Conservation (phyloP, 169 alveolate genomes). For the Plasmodium gonderi region DNA sequence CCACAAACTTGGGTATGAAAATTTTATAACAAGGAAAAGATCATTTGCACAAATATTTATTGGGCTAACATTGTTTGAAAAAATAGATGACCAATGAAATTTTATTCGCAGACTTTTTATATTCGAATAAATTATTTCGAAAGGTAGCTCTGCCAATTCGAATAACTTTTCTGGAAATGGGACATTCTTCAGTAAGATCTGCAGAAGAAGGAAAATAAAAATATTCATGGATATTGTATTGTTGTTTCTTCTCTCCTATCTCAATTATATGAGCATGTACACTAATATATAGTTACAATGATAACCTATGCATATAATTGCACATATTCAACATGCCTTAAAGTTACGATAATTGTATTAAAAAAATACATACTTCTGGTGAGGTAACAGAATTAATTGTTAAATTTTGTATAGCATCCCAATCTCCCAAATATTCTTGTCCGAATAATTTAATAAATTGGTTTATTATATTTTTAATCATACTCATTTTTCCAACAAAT, state of each 20-base stretch:
- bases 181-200: conserved; percentile 81
- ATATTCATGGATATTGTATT: no score
- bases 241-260: no score
- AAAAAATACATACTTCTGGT: conserved; percentile 76
- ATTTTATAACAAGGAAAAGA: conserved; percentile 77
- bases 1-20: conserved; percentile 82
- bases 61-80: conserved; percentile 74
- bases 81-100: conserved; percentile 82
- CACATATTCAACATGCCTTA: not conserved
- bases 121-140: conserved; percentile 84
- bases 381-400: conserved; percentile 81
- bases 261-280: no score
- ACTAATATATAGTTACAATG: no score
- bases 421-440: conserved; percentile 83
- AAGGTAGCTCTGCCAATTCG: conserved; percentile 87
- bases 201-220: not conserved
- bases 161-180: conserved; percentile 87
- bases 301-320: not conserved
- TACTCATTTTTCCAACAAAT: conserved; percentile 18
- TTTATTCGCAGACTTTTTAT: conserved; percentile 81
- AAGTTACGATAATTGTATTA: not conserved
- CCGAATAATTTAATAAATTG: conserved; percentile 83
- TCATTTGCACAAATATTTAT: conserved; percentile 78
- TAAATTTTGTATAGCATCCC: conserved; percentile 83
- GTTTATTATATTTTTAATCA: conserved; percentile 79